phyloP scores from a whole-genome alignment of 306 rosid species.

The Ormosia emarginata region DNA sequence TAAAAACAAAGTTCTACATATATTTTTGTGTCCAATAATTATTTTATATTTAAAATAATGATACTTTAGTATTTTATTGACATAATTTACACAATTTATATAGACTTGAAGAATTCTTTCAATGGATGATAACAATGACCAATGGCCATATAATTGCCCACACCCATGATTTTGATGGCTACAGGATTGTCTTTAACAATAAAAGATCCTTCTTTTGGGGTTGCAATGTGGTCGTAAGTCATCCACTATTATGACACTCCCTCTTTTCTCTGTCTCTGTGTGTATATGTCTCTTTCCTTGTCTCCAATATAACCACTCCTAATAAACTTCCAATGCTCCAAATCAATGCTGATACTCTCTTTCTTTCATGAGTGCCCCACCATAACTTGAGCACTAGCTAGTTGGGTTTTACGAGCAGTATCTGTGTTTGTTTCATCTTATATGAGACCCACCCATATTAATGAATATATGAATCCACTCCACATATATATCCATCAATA shows the following conservation, averaged over 20 bases:
- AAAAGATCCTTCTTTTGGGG: not conserved
- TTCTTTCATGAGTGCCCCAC: not conserved
- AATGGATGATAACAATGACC: not conserved
- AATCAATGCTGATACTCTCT: not conserved
- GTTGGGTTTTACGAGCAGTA: not conserved
- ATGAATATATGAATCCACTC: not conserved
- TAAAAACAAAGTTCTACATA: not conserved
- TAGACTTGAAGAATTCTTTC: not conserved
- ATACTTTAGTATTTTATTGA: no score
- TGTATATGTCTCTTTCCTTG: not conserved
- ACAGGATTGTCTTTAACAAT: not conserved
- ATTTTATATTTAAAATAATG: no score
- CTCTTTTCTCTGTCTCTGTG: not conserved
- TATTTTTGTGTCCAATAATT: no score
- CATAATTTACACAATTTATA: no score
- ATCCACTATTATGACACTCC: not conserved
- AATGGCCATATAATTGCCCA: not conserved
- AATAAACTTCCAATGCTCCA: not conserved
- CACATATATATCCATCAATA: not conserved
- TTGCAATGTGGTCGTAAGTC: not conserved
- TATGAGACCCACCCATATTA: not conserved
- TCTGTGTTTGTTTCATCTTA: not conserved
- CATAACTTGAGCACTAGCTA: not conserved
- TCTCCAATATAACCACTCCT: not conserved
- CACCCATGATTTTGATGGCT: not conserved